Evolutionary conservation across 2,329 filamentous ascomycete species (phyloP), one percentile per base, ranked within the genome.

Genomic region (Amauroascus verrucosus): DNA sequence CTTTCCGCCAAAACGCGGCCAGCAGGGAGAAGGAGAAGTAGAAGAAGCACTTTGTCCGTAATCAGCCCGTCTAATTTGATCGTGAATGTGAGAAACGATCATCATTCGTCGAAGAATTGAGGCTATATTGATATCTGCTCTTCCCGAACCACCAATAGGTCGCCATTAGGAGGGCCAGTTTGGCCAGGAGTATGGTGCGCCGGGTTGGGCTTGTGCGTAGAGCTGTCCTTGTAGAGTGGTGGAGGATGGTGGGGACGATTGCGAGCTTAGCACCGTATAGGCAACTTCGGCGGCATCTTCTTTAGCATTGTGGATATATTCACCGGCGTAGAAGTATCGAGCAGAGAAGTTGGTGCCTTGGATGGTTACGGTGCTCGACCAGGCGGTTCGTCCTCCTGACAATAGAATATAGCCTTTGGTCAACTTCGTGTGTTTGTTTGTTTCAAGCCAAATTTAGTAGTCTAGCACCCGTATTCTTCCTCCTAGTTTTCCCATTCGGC

Each of bases 231-330:
- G 65, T 61, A 44, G 60, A 51, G 26, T 60, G 47, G 22, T 56
- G 11, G 52, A 41, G 30, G 53, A 16, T 13, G 45, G 13, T 22
- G 53, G 49, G 24, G 43, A 58, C 20, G 57, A 55, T 49, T 65
- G 60, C 50, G 66, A 54, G 55, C 65, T 64, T 54, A 74, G 56
- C 18, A 56, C 33, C 33, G 62, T 70, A 43, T 70, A 59, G 9
- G 88, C 88, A 57, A 85, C 79, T 70, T 95, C 88, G 59, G 89
- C 88, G n/a, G 88, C 89, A 67, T 95, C 89, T 69, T 95, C 89
- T 70, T 82, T 84, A 55, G 88, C 88, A 64, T 94, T 94, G 75
- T 90, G 82, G 68, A 91, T 77, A 65, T 88, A 88, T 66, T 88
- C 82, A 57, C 88, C 88, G 68, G 94, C 89, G 71, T 95, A 95